Conservation (phyloP, 148 eudicot genomes). For the Heliosperma pusillum region DNA sequence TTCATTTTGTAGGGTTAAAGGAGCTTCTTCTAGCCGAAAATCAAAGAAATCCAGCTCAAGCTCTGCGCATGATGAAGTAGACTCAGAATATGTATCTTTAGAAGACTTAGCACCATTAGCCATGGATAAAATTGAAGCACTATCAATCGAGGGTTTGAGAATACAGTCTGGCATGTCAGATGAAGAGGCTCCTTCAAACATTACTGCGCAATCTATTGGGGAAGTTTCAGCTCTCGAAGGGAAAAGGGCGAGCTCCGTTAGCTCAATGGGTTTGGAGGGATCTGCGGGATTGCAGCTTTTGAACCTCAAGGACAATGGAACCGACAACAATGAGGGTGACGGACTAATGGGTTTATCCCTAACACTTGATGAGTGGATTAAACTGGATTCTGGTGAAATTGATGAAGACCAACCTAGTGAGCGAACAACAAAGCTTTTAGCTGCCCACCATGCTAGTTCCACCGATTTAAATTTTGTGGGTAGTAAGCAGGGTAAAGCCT, state of each 20-base stretch:
- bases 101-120: constrained; percentile 97
- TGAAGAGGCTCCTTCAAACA: constrained; percentile 68
- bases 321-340: constrained; percentile 58
- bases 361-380: constrained; percentile 62
- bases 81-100: constrained; percentile 68
- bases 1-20: constrained; percentile 33
- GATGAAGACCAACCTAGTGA: constrained; percentile 43
- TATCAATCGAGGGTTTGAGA: constrained; percentile 87
- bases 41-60: constrained; percentile 38
- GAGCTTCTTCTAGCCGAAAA: constrained; percentile 34
- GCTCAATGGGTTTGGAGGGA: constrained; percentile 71
- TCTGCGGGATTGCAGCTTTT: constrained; percentile 85
- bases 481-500: constrained; percentile 26
- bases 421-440: constrained; percentile 42
- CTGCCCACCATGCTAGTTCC: constrained; percentile 41
- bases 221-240: constrained; percentile 62
- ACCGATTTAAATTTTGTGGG: constrained; percentile 30
- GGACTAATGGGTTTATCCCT: constrained; percentile 48
- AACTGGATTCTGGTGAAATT: constrained; percentile 47
- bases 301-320: constrained; percentile 43
- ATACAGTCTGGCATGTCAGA: constrained; percentile 92
- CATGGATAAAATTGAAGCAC: constrained; percentile 91
- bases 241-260: constrained; percentile 36
- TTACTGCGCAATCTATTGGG: constrained; percentile 51
- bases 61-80: constrained; percentile 28